Evolutionary conservation across 164 flowering plant species (phyloP), one percentile per base, ranked within the genome.

Genomic region (Nymphaea colorata): DNA sequence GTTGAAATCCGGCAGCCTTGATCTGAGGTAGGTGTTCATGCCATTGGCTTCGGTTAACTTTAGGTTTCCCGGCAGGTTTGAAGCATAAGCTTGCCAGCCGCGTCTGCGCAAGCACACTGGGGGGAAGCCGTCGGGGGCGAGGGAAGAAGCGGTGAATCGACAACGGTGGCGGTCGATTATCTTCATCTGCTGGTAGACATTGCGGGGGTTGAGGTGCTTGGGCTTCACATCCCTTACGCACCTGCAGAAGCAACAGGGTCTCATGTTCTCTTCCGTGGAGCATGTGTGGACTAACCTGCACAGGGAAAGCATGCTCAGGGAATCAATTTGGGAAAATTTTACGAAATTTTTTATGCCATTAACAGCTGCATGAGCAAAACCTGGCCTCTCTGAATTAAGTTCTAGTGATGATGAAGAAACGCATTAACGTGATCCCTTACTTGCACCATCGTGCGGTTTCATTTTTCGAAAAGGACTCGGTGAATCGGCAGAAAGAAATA

Each of bases 221-320:
- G 86, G 82, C 61, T 77, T 77, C 10, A 67, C 70, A 67, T 82
- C 82, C 5, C 64, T 44, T 4, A 79, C 59, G 18, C 4, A 62
- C 14, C 44, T 62, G 59, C 73, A 66, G 73, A 10, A 55, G 59
- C 87, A 86, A 66, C 82, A 84, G 0, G 74, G 59, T 7, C 15
- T 55, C 78, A 63, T 73, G 18, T 82, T 85, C 55, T 77, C 87
- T 53, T 82, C 88, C 65, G 10, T 76, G 53, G 86, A 84, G 59
- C 77, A 70, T 15, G 79, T 71, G 66, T 67, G 75, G 41, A 82
- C 90, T 73, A 82, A 73, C 75, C 93, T 86, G 74, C 55, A 71
- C 59, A 55, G 10, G 10, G 2, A 16, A 25, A 25, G 36, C 0
- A 25, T 25, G 36, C 36, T 1, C 36, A 25, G 0, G 36, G 36